Evolutionary conservation across 1,139 yeast species (phyloP), one percentile per base, ranked within the genome.

Genomic region (Geotrichum citri-aurantii): DNA sequence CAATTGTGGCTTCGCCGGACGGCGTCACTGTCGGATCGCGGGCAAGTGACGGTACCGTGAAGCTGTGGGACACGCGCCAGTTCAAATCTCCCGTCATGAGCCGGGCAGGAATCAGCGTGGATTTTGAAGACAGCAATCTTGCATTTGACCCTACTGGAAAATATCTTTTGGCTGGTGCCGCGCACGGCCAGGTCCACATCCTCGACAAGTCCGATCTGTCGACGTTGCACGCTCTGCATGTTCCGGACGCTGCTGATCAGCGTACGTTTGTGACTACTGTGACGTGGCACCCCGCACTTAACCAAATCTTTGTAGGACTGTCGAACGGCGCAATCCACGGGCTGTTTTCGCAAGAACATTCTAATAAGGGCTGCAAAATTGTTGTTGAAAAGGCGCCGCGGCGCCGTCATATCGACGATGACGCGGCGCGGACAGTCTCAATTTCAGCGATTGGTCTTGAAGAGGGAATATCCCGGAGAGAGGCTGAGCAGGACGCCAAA

Each of bases 221-320:
- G 8, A 65, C 73, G 0, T 55, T 74, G n/a, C 62, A 67, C 11
- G 59, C 64, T 0, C 57, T 74, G 6, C 52, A 59, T 1, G 40
- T 42, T 10, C 27, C 54, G 4, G n/a, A 24, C 7, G 17, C 55
- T 14, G 19, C 40, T 11, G 33, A 33, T 5, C 33, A 42, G 12
- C 31, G 31, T 14, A 7, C 37, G 11, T 26, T 60, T 2, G 64
- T 73, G 3, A 69, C 73, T 0, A 60, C 67, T 2, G 59, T 72
- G 11, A 59, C 65, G 24, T 76, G 77, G 77, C 67, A 68, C 55
- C 44, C 63, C 2, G 51, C 50, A 2, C 66, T 67, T 2, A 71
- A 76, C 57, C 78, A 76, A 58, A 72, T 78, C 21, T 66, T 72
- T 29, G 65, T 71, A 3, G 79, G 79, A 3, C 65, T 68, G 1